These are phyloP conservation scores for Vachellia collinsii DNA, from an alignment of 306 rosid species.

Conservation along the genomic window DNA sequence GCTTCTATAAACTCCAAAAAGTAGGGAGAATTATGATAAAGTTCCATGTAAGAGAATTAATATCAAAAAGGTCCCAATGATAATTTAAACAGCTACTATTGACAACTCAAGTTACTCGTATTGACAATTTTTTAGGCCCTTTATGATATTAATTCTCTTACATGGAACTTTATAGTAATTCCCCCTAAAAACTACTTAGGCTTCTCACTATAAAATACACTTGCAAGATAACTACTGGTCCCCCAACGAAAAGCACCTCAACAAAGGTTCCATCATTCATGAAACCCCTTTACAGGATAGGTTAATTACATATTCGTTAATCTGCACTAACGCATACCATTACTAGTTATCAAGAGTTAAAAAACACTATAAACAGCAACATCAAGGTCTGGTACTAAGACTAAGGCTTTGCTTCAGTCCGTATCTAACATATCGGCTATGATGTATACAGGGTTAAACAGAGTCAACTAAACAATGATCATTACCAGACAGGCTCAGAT, in stretches of 20 bases:
- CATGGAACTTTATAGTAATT: no score
- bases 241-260: background rate
- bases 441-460: constrained; percentile 9
- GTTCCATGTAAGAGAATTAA: no score
- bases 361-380: background rate
- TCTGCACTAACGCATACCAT: constrained; percentile 1
- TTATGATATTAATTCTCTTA: no score
- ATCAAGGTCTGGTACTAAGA: constrained; percentile 27
- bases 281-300: background rate
- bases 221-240: background rate
- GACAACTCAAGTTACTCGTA: no score
- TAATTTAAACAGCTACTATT: no score
- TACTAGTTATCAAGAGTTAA: constrained; percentile 2
- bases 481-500: background rate
- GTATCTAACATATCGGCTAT: constrained; percentile 14
- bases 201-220: background rate
- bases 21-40: no score
- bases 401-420: constrained; percentile 19
- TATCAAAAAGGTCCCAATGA: no score
- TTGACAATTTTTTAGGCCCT: no score
- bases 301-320: background rate
- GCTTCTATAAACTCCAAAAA: background rate
- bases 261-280: background rate
- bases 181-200: no score
- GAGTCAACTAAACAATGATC: background rate